Base-by-base conservation (phyloP, 768 basidiomycete genomes). In the Chiua virens region DNA sequence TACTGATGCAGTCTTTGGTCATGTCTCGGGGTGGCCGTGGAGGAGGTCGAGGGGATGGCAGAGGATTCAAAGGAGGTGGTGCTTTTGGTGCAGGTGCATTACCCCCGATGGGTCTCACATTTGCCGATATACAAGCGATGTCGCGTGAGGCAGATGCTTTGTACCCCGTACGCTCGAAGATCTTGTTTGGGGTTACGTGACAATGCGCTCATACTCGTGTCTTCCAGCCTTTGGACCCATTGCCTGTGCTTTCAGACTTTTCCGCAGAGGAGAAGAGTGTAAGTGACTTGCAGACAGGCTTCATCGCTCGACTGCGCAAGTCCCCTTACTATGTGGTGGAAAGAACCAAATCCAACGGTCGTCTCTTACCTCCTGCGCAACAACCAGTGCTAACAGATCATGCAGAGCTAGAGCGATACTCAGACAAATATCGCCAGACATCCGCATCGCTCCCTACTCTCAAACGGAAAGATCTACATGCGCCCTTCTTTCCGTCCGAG, bases 271-370 rank as follows among this genome's bases (percentile, higher is more conserved):
- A 93, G 62, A 81, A 79, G 56, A 75, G 73, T 43, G 82, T 87
- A 44, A 80, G 79, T 46, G 77, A 82, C 49, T 68, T 86, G 45
- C 91, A 92, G 60, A 75, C 79, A 40, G 85, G 81, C 14, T 86
- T 88, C 59, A 77, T 79, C 14, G 57, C 77, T 7, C 79, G 90
- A 32, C 69, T 93, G 47, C 79, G 82, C 55, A 79, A 77, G 47
- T 90, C 89, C 7, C 74, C 79, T 42, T 93, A 91, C 69, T 89
- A 85, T 64, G 74, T 92, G 45, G 81, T 85, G 17, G 88, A 93
- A 68, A 69, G 76, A 35, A 79, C 77, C 11, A 90, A 85, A 69
- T 81, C 86, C 4, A 78, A 76, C 43, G 89, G 78, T 79, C 47
- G 42, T 69, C 56, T 23, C 42, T 17, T 3, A 23, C 41, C 34